These are phyloP conservation scores for Telfairia occidentalis DNA, from an alignment of 331 rosid species.

Conservation along the genomic window DNA sequence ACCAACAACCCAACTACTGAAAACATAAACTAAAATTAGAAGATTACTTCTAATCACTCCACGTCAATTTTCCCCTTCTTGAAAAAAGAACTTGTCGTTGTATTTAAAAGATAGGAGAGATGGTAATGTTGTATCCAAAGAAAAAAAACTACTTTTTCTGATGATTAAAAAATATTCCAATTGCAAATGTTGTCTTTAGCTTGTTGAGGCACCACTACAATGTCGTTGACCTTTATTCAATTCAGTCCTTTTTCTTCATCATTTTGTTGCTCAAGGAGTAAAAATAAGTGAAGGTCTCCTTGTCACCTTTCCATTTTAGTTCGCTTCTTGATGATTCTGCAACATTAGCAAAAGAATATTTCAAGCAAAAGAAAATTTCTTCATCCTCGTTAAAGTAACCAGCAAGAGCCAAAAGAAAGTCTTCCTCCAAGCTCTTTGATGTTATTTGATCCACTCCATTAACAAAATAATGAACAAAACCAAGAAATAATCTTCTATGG, in stretches of 20 bases:
- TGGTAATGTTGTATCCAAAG: too few relatives aligned
- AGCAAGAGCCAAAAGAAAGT: not conserved
- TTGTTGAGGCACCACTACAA: too few relatives aligned
- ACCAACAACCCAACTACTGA: not conserved
- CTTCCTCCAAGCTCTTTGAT: not conserved
- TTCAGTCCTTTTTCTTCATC: not conserved
- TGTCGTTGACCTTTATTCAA: not conserved
- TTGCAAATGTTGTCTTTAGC: too few relatives aligned
- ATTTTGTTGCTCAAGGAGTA: not conserved
- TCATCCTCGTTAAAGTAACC: not conserved
- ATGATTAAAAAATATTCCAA: too few relatives aligned
- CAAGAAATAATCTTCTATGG: not conserved
- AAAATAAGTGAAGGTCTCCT: not conserved
- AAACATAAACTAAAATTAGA: not conserved
- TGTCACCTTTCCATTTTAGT: not conserved
- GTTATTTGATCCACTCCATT: not conserved
- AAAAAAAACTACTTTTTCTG: too few relatives aligned
- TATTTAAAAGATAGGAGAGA: too few relatives aligned
- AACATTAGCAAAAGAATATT: not conserved
- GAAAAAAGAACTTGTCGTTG: too few relatives aligned
- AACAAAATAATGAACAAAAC: not conserved
- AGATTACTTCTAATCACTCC: too few relatives aligned
- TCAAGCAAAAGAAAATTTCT: not conserved
- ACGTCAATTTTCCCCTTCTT: too few relatives aligned
- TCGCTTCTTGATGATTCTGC: not conserved